Conservation (phyloP, 306 rosid genomes). For the Prunus persica region DNA sequence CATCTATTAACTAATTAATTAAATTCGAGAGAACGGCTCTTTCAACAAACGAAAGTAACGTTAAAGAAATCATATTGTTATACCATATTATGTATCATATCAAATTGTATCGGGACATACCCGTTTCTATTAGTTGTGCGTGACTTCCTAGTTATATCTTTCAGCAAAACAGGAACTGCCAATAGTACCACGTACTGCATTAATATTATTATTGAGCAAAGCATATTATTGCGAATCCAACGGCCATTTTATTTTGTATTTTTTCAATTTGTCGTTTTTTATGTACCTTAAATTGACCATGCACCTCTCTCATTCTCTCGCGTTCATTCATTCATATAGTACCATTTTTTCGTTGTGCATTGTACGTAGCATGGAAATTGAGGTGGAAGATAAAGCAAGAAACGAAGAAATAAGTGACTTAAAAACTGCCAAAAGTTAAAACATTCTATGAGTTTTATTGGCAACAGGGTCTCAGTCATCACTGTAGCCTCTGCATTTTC, state of each 20-base stretch:
- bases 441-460: not conserved
- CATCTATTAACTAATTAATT: too few relatives aligned
- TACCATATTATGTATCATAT: too few relatives aligned
- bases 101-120: too few relatives aligned
- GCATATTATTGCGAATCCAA: conserved; percentile 1
- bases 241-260: conserved; percentile 1
- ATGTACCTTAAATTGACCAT: not conserved
- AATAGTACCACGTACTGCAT: not conserved
- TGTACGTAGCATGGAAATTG: not conserved
- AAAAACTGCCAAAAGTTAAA: not conserved
- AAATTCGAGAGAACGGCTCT: too few relatives aligned
- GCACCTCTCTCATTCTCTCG: not conserved
- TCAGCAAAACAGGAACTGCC: not conserved
- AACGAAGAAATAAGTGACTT: not conserved
- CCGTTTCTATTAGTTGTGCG: too few relatives aligned
- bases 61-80: too few relatives aligned
- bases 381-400: not conserved
- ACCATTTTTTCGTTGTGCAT: not conserved
- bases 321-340: not conserved
- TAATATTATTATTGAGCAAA: not conserved
- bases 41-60: too few relatives aligned
- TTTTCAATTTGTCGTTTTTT: conserved; percentile 6
- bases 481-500: not conserved
- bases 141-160: not conserved
- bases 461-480: not conserved